phyloP scores from a whole-genome alignment of 495 filamentous ascomycete genomes.

The Neurospora tetrasperma region DNA sequence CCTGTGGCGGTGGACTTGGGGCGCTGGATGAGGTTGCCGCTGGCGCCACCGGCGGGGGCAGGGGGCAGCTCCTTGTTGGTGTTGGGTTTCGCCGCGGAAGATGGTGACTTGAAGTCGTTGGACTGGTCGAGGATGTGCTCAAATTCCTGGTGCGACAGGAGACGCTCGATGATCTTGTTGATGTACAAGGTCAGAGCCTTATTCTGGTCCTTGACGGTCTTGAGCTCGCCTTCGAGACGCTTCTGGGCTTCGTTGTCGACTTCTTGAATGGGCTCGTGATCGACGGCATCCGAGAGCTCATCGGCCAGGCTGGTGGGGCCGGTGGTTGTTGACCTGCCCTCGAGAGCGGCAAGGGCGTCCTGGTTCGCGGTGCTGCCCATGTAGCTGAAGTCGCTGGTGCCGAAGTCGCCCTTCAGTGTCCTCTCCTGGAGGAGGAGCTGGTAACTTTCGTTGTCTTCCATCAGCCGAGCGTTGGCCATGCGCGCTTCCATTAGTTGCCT shows the following conservation, averaged over 20 bases:
- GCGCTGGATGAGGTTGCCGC: constrained; percentile 59
- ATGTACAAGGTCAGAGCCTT: constrained; percentile 95
- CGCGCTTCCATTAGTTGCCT: constrained; percentile 77
- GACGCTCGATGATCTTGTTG: constrained; percentile 92
- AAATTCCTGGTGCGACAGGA: constrained; percentile 88
- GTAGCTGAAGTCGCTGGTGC: constrained; percentile 65
- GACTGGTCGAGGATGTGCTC: constrained; percentile 82
- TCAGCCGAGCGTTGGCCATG: constrained; percentile 86
- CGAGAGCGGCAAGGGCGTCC: constrained; percentile 45
- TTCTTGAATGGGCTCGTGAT: constrained; percentile 41
- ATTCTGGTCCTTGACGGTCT: constrained; percentile 82
- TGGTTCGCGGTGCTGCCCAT: constrained; percentile 48
- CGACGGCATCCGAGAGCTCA: constrained; percentile 59
- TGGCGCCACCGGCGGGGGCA: constrained; percentile 52
- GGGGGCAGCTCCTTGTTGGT: constrained; percentile 80
- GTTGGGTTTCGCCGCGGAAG: constrained; percentile 25
- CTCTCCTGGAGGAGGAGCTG: constrained; percentile 87
- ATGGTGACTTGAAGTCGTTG: constrained; percentile 37
- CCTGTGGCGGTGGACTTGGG: constrained; percentile 60
- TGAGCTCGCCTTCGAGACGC: constrained; percentile 69
- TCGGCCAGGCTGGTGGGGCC: constrained; percentile 64
- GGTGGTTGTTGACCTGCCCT: constrained; percentile 36
- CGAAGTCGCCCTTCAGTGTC: constrained; percentile 89
- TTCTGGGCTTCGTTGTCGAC: constrained; percentile 48
- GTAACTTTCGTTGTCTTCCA: constrained; percentile 98